Evolutionary conservation across 2,329 filamentous ascomycete species (phyloP), one percentile per base, ranked within the genome.

Genomic region (Penicillium sp.): DNA sequence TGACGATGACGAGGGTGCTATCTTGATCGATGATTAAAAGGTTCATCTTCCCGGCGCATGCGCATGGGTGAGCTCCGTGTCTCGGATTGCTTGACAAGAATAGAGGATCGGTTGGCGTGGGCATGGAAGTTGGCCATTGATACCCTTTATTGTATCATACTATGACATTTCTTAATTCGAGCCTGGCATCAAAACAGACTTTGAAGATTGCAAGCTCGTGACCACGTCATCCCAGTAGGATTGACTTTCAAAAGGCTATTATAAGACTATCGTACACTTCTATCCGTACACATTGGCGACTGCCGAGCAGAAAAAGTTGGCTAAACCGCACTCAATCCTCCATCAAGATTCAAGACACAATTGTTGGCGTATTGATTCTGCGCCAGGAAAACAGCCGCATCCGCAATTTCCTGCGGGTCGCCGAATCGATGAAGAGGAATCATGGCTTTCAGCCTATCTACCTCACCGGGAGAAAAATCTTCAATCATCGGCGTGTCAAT

Each of bases 281-380:
- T 16, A 13, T 48, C 6, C 35, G 13, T n/a, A 10, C 26, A 22
- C n/a, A 28, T 48, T 28, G n/a, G 5, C 26, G 30, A 10, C 30
- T 16, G 10, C 37, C 10, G 28, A 14, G 19, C 6, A 33, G 2
- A 13, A 14, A 6, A 46, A 25, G n/a, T 13, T 1, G 26, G 30
- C 51, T 54, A 90, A 55, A 79, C 68, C 54, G 90, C 90, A 75
- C 90, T 93, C 67, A 96, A 75, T 1, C 93, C 93, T 16, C 93
- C 93, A 76, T 96, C 93, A 30, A 97, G 82, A 74, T 93, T 95
- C 55, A 97, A 81, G 54, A 93, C 83, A 74, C 91, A 95, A 67
- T 96, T 96, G 75, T 94, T 94, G 58, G 92, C 90, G 77, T 94
- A 97, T 64, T 85, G 80, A 75, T 95, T 96, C 51, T 83, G 83